Evolutionary conservation across 805 yeast genomes (phyloP), one percentile per base, ranked within the genome.

Genomic region (Candida jianshihensis): DNA sequence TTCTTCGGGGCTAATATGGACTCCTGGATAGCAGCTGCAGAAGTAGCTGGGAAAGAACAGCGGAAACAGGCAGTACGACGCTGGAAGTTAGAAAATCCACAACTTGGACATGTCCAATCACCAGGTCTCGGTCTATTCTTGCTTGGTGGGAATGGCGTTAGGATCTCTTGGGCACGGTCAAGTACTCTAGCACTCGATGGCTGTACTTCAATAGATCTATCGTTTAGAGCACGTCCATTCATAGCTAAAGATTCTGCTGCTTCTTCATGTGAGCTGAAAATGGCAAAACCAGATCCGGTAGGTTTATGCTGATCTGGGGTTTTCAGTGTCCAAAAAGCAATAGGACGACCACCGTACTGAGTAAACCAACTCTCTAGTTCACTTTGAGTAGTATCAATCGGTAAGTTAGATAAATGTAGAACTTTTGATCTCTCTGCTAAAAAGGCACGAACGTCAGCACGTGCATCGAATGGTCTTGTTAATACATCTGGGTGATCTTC

Each of bases 71-170:
- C 94, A 3, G 94, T 83, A 59, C 97, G 73, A 51, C 96, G 74
- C 61, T 89, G 97, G 62, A 89, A 89, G 59, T 89, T 89, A 18
- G 95, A 84, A 53, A 89, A 89, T 1, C 96, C 96, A 67, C 97
- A 89, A 6, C 89, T 79, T 19, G 96, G 95, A 59, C 97, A 89
- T n/a, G 84, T 85, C 97, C 97, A 89, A 57, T 89, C 97, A 16
- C 97, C 97, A 0, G 97, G 97, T 53, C 97, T 70, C 17, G 96
- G 95, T 49, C 92, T 71, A 59, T 89, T 88, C 47, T 86, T 82
- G 25, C 79, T 73, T 21, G 81, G 77, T 13, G 96, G 95, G 61
- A 89, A 89, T 4, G 94, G 87, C 0, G 85, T 71, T 41, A 89
- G 64, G 30, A 89, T 72, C 27, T 83, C 95, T 47, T 77, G 82